Evolutionary conservation across 179 eudicot genomes (phyloP).

Genomic region (Silene coronaria): DNA sequence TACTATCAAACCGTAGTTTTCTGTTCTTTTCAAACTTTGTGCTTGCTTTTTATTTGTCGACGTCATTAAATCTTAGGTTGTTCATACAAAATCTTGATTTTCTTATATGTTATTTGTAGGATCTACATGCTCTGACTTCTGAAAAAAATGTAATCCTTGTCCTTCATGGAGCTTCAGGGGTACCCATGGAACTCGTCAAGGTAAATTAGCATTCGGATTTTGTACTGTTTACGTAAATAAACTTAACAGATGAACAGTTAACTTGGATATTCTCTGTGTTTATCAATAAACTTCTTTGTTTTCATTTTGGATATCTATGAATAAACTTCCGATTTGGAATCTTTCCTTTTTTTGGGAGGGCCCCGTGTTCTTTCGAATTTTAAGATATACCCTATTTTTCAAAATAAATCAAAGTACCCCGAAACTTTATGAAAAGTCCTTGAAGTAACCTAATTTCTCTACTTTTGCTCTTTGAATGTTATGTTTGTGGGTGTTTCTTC

Average conservation of each 20-base stretch:
- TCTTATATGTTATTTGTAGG: conserved; percentile 36
- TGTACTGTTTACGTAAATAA: not conserved
- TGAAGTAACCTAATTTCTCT: too few relatives aligned
- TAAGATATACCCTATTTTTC: too few relatives aligned
- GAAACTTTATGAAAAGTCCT: too few relatives aligned
- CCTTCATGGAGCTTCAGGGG: conserved; percentile 97
- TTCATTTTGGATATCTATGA: not conserved
- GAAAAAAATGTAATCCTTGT: conserved; percentile 71
- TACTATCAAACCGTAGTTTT: not conserved
- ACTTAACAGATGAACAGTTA: not conserved
- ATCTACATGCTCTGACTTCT: conserved; percentile 53
- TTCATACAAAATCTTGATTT: not conserved
- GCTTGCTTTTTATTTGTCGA: not conserved
- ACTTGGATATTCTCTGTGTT: not conserved
- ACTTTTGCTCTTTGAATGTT: too few relatives aligned
- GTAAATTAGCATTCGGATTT: conserved; percentile 29
- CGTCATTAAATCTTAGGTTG: not conserved
- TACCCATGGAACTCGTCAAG: conserved; percentile 67
- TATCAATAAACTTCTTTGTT: too few relatives aligned
- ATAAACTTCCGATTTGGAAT: not conserved
- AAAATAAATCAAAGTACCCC: too few relatives aligned
- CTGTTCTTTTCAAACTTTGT: not conserved
- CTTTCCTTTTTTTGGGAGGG: too few relatives aligned
- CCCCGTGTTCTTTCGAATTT: too few relatives aligned
- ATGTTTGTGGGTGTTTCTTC: too few relatives aligned